Base-by-base conservation (phyloP, 495 filamentous ascomycete species). In the Penicillium riverlandense region DNA sequence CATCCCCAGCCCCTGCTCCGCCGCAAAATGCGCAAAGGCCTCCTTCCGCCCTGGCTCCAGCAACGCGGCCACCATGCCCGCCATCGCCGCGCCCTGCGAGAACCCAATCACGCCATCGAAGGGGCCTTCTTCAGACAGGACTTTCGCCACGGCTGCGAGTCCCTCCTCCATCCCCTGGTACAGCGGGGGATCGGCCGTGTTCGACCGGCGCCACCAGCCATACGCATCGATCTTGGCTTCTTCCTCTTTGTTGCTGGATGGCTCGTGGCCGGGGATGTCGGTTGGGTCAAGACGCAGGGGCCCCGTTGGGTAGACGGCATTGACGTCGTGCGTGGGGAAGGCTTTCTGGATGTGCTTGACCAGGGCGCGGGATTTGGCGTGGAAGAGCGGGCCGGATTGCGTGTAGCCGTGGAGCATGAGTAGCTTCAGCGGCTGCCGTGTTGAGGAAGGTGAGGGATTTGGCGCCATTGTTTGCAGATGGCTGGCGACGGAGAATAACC, bases 351-450 rank as follows among this genome's bases (percentile, higher is more conserved):
- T 77, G 56, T 78, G 59, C 63, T 96, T 96, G 55, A 86, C 74
- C 11, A 96, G 75, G 15, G 88, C 90, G 62, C 84, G 83, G 50
- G 85, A 91, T 72, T 96, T 97, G 64, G 84, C 77, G 67, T 80
- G 82, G 80, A 96, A 97, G 58, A 88, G 68, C 1, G 80, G 59
- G 29, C 90, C 89, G 29, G 88, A 90, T 74, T 97, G 92, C 1
- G 91, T 96, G 79, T 85, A 97, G 65, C 91, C 73, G 42, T 75
- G 71, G 33, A 77, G 69, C 73, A 80, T 62, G 66, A 82, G 53
- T 66, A 80, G 62, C 69, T 75, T 71, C 56, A 76, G 57, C 33
- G 70, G 58, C 55, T 68, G 46, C 54, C 63, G 54, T 34, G 44
- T 29, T 10, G 46, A 41, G 42, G 53, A 31, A 7, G 47, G 22